phyloP scores from a whole-genome alignment of 495 filamentous ascomycete species.

The Penicillium simplicissimum region DNA sequence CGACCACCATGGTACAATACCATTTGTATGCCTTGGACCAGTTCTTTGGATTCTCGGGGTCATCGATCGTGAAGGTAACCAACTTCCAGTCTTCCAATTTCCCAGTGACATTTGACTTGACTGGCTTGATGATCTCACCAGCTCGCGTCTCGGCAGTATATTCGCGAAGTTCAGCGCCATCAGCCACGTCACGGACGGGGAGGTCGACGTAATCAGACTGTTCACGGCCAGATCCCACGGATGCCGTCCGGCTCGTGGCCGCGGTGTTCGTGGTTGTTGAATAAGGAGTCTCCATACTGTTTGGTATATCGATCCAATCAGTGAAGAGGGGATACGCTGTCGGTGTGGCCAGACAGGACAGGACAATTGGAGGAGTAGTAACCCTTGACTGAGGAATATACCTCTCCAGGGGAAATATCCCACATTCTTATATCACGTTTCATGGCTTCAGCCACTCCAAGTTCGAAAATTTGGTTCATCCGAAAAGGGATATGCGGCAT shows the following conservation, averaged over 20 bases:
- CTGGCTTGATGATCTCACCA: constrained; percentile 59
- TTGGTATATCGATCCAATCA: constrained; percentile 1
- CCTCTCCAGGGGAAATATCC: background rate
- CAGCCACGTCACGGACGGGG: constrained; percentile 61
- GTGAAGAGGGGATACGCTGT: background rate
- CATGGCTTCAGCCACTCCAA: background rate
- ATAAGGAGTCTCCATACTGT: constrained; percentile 22
- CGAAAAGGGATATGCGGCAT: constrained; percentile 8
- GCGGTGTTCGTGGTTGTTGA: constrained; percentile 14
- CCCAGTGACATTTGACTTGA: constrained; percentile 53
- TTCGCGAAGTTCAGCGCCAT: constrained; percentile 61
- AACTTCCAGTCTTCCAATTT: constrained; percentile 63
- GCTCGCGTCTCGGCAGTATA: constrained; percentile 59
- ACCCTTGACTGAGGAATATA: background rate
- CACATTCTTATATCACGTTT: constrained; percentile 19
- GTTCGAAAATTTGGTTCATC: constrained; percentile 4
- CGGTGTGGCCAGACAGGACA: constrained; percentile 7
- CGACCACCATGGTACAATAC: constrained; percentile 62
- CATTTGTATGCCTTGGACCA: constrained; percentile 63
- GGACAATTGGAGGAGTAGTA: background rate
- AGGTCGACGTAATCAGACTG: constrained; percentile 47
- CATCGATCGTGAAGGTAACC: constrained; percentile 66
- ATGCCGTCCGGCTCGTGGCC: constrained; percentile 29
- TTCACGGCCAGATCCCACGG: constrained; percentile 24
- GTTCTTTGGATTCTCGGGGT: constrained; percentile 61